A percentile compares a stretch with the other conserved stretches of the same genome.
Evolutionary conservation across 1,284 basidiomycete species (phyloP).

Genomic region (Austropuccinia psidii): DNA sequence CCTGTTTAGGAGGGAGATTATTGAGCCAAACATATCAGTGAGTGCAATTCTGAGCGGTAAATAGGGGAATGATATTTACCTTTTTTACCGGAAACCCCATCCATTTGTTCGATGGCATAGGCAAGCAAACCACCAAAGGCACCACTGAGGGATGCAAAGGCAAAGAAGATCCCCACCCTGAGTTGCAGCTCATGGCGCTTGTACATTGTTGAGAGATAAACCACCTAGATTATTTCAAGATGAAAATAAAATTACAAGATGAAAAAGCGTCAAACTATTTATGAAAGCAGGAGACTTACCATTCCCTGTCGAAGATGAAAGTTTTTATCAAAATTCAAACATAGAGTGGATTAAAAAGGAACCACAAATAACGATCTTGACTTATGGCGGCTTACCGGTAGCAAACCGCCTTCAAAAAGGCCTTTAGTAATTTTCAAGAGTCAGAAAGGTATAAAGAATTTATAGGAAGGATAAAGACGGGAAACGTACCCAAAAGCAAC

Average conservation of each 20-base stretch:
- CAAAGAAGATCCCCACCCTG: slow-evolving; percentile 22
- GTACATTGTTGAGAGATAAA: slow-evolving; percentile 29
- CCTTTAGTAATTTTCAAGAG: neutral
- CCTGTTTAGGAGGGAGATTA: neutral
- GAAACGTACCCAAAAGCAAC: slow-evolving; percentile 16
- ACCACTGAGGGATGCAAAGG: slow-evolving; percentile 23
- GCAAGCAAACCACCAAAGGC: slow-evolving; percentile 38
- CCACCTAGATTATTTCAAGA: neutral
- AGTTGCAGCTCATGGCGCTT: slow-evolving; percentile 31
- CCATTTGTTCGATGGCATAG: slow-evolving; percentile 33
- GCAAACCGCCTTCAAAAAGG: slow-evolving; percentile 29
- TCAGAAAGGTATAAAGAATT: neutral
- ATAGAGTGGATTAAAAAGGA: too few species aligned
- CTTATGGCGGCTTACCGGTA: slow-evolving; percentile 22
- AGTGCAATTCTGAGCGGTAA: neutral
- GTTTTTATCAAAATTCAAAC: too few species aligned
- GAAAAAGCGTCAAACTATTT: neutral
- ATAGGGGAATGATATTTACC: neutral
- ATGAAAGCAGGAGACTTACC: neutral
- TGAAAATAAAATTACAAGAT: neutral
- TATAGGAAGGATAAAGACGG: neutral
- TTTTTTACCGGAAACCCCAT: slow-evolving; percentile 26
- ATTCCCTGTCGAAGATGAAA: slow-evolving; percentile 22
- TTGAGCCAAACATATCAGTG: neutral
- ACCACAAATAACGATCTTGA: too few species aligned